Conservation (phyloP, 768 basidiomycete genomes). For the Termitomyces sp. region DNA sequence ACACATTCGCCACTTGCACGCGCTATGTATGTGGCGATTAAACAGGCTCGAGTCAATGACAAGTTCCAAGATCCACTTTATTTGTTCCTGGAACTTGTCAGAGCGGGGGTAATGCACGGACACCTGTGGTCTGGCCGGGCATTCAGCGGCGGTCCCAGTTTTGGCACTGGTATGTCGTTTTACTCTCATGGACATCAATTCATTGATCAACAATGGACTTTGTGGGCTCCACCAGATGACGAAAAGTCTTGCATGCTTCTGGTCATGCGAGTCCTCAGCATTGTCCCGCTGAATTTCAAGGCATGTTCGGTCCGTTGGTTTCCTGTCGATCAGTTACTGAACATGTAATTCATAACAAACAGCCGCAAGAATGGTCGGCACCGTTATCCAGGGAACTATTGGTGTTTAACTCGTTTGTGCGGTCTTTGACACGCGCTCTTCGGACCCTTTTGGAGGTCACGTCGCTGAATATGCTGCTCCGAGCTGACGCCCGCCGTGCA, state of each 20-base stretch:
- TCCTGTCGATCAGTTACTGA: slow-evolving; percentile 5
- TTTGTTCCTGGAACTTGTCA: slow-evolving; percentile 90
- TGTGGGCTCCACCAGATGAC: slow-evolving; percentile 57
- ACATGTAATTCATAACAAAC: slow-evolving; percentile 4
- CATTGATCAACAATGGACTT: slow-evolving; percentile 23
- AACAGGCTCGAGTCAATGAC: slow-evolving; percentile 83
- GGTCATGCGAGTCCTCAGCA: slow-evolving; percentile 95
- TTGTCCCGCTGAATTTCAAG: slow-evolving; percentile 93
- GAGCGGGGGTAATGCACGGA: slow-evolving; percentile 96
- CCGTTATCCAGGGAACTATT: slow-evolving; percentile 94
- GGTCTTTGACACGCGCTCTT: slow-evolving; percentile 86
- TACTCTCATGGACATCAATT: slow-evolving; percentile 30
- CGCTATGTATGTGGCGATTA: slow-evolving; percentile 85
- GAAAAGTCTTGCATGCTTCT: slow-evolving; percentile 93
- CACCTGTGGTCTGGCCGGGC: slow-evolving; percentile 85
- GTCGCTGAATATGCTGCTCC: slow-evolving; percentile 89
- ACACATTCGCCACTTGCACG: slow-evolving; percentile 87
- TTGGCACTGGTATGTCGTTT: slow-evolving; percentile 72
- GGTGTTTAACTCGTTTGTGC: slow-evolving; percentile 97
- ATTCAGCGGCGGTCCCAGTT: slow-evolving; percentile 93
- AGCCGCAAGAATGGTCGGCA: slow-evolving; percentile 93
- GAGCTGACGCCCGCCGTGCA: slow-evolving; percentile 79
- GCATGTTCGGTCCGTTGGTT: slow-evolving; percentile 41
- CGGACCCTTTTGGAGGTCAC: slow-evolving; percentile 90
- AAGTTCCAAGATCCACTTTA: slow-evolving; percentile 98